Base-by-base conservation (phyloP, 169 alveolate genomes). In the Eimeria necatrix region DNA sequence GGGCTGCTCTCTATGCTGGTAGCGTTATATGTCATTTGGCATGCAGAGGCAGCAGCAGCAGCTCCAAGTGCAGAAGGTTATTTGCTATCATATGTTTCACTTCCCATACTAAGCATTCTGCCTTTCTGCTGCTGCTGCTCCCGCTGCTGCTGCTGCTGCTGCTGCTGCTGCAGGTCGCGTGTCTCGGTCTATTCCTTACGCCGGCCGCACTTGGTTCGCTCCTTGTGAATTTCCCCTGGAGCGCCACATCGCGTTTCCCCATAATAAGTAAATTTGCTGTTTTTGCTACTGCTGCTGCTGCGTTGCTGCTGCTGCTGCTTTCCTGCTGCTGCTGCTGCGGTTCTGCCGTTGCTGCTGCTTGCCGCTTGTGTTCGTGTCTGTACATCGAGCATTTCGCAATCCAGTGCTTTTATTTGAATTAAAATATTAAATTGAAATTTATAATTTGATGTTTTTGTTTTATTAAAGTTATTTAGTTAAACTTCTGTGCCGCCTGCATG, bases 181-280 rank as follows among this genome's bases (percentile, higher is more conserved):
- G 22, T 84, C 90, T 8, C 84, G 76, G 20, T 91, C 95, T 41
- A 48, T 91, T n/a, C 95, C 95, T 24, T 91, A 46, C 20, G 95
- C 95, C 14, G 95, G 88, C 24, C 95, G 95, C 24, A 76, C 95
- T 20, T 70, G 76, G 83, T 76, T 73, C n/a, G 52, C 95, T 7
- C 95, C 95, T 20, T 74, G 89, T 49, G 90, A 53, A 53, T 52
- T 91, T 48, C 95, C 95, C 18, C 70, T 32, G 48, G 87, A 84
- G 32, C 70, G 81, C 2, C 59, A 91, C 26, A 48, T 91, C 70
- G 41, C 48, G 56, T 91, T 74, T 51, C 95, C 95, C 52, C 95
- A 91, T 73, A 24, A 14, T 84, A 87, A 53, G 93, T 87, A 26
- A n/a, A 8, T 18, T 80, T 20, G 12, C 26, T 22, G 74, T 1